Conservation (phyloP, 176 grass and related monocot genomes). For the Pontederia crassipes region DNA sequence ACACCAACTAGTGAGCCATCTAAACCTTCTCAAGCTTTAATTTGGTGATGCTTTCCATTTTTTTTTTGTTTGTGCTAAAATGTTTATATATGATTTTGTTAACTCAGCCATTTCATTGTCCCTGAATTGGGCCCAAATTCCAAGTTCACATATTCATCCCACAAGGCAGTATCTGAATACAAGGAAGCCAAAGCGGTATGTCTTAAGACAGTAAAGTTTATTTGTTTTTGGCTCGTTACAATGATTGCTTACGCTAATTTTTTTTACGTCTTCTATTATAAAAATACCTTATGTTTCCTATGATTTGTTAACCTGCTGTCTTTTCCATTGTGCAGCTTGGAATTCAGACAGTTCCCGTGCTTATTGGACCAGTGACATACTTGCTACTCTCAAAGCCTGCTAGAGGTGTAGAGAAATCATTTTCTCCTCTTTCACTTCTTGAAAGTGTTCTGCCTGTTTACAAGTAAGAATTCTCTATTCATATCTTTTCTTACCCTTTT, state of each 20-base stretch:
- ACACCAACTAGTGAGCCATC: conserved; percentile 90
- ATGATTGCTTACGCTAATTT: background rate
- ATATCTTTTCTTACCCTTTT: background rate
- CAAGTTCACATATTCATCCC: conserved; percentile 85
- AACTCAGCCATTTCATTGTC: conserved; percentile 85
- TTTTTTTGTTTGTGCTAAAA: conserved; percentile 20
- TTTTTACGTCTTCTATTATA: background rate
- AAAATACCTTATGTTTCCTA: background rate
- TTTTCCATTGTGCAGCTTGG: conserved; percentile 51
- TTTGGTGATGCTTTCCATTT: conserved; percentile 11
- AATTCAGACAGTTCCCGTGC: conserved; percentile 73
- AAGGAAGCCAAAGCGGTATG: conserved; percentile 96
- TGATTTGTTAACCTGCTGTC: background rate
- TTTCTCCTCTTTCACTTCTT: conserved; percentile 79
- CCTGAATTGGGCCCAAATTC: conserved; percentile 73
- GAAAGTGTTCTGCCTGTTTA: conserved; percentile 68
- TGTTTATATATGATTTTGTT: conserved; percentile 6
- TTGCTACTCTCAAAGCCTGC: conserved; percentile 87
- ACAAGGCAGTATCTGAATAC: conserved; percentile 92
- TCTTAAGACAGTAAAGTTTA: background rate
- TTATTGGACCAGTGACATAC: conserved; percentile 88
- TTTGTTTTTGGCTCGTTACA: background rate
- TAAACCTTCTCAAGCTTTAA: conserved; percentile 11
- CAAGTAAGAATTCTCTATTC: conserved; percentile 48
- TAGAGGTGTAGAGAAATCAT: conserved; percentile 92